Base-by-base conservation (phyloP, 768 basidiomycete genomes). In the Aureoboletus auriporus region DNA sequence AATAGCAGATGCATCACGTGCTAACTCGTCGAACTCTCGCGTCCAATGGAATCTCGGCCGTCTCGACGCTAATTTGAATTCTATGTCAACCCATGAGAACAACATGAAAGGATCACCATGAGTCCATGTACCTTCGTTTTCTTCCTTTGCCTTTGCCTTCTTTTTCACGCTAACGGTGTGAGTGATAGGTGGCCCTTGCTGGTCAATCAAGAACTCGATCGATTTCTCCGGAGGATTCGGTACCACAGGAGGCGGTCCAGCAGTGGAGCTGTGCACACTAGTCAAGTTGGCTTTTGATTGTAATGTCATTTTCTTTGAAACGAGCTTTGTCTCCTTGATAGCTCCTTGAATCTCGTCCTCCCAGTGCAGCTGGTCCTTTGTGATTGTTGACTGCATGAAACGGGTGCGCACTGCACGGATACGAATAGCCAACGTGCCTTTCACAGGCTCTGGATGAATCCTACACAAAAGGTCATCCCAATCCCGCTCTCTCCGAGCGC, bases 1-100 rank as follows among this genome's bases (percentile, higher is more conserved):
- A 54, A 98, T 84, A 10, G 81, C 86, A 39, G 82, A 84, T 0
- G 86, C 85, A 60, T 98, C 95, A 46, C 86, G 80, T 23, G 86
- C 84, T 34, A 93, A 77, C 51, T 98, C 95, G 47, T 97, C 93
- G 47, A 84, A 91, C 42, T 94, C 89, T 35, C 77, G 68, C 46
- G 79, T 89, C 93, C 92, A 98, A 41, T 81, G 80, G 62, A 92
- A 91, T 46, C 84, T 75, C 41, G 82, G 78, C 14, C 88, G 76
- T 44, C 85, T 56, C n/a, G 42, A 59, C 20, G 42, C 59, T 57
- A 30, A 46, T 52, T 51, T 44, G 3, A 41, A 29, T 26, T 41
- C 35, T 20, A 13, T 28, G 20, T 62, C 44, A 53, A 44, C 23
- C 26, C 17, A 20, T 39, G 41, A 34, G 17, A 41, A 34, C 6